Evolutionary conservation across 495 filamentous ascomycete genomes (phyloP).

Genomic region (Aspergillus taichungensis): DNA sequence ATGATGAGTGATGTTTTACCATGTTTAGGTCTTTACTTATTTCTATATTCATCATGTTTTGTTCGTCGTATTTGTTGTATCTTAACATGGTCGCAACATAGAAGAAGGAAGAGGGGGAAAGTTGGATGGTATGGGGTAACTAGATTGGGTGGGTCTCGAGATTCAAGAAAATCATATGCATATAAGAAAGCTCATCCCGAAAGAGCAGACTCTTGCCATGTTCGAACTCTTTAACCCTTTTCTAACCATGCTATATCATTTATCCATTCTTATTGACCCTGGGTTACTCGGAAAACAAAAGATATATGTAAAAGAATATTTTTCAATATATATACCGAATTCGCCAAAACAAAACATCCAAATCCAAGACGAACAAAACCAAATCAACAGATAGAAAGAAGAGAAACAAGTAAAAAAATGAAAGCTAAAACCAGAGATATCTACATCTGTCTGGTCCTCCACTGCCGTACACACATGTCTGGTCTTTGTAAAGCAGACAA

Average conservation of each 20-base stretch:
- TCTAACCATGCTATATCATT: neutral
- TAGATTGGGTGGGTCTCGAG: neutral
- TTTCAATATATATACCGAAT: conserved; percentile 1
- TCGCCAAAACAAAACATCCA: conserved; percentile 1
- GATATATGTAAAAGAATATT: neutral
- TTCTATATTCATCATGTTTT: neutral
- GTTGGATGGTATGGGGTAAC: too few species aligned
- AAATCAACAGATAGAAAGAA: conserved; percentile 2
- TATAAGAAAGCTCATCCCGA: neutral
- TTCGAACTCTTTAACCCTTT: too few species aligned
- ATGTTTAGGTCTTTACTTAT: neutral
- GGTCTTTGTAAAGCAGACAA: too few species aligned
- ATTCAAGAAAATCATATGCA: conserved; percentile 1
- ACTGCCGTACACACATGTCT: too few species aligned
- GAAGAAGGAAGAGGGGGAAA: too few species aligned
- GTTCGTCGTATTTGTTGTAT: too few species aligned
- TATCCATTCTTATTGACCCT: neutral
- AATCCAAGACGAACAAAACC: conserved; percentile 1
- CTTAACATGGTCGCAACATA: too few species aligned
- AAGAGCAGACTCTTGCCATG: too few species aligned
- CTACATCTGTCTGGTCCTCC: neutral
- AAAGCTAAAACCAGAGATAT: neutral
- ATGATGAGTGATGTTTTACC: conserved; percentile 5
- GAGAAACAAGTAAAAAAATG: neutral
- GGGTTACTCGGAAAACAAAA: too few species aligned